Base-by-base conservation (phyloP, 768 basidiomycete genomes). In the Pisolithus orientalis region DNA sequence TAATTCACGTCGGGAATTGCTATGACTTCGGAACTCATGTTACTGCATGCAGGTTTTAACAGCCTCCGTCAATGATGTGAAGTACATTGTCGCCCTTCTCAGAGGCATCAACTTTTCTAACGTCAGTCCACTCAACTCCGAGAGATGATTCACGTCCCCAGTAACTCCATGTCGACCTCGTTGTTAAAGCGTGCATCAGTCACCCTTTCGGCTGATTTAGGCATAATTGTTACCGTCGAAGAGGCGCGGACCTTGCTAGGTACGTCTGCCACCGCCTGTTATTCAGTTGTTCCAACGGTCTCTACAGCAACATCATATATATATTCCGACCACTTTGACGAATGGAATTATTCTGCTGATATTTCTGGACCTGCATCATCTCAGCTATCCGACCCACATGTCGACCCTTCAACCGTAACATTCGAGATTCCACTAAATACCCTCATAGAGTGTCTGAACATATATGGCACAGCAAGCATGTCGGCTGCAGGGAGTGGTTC, bases 361-460 rank as follows among this genome's bases (percentile, higher is more conserved):
- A 60, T 59, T 57, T 44, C 63, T 62, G 62, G 31, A 51, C 32
- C 58, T 47, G 65, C 49, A 47, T 45, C 53, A 11, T 68, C 66
- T 28, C 66, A 62, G 42, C 37, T 43, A 28, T 34, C 51, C 39
- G 52, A 44, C 27, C 44, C 56, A 44, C 29, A 59, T 54, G 13
- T 46, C 52, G 43, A 62, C 48, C 55, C 52, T 24, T 57, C 65
- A 31, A 45, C 52, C 40, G 70, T 71, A 2, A 76, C 81, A 0
- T 88, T 97, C 61, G 91, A 94, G 66, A 78, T 99, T 51, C 87
- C 87, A 2, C 79, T 99, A 38, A 80, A 82, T 64, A 85, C 84
- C 3, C 71, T 97, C 47, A 79, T 96, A 54, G 93, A 96, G 57
- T 94, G 90, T 61, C 75, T 99, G 31, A 94, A 95, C 61, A 85